Base-by-base conservation (phyloP, 768 basidiomycete species). In the Rhodosporidiobolus sp. region DNA sequence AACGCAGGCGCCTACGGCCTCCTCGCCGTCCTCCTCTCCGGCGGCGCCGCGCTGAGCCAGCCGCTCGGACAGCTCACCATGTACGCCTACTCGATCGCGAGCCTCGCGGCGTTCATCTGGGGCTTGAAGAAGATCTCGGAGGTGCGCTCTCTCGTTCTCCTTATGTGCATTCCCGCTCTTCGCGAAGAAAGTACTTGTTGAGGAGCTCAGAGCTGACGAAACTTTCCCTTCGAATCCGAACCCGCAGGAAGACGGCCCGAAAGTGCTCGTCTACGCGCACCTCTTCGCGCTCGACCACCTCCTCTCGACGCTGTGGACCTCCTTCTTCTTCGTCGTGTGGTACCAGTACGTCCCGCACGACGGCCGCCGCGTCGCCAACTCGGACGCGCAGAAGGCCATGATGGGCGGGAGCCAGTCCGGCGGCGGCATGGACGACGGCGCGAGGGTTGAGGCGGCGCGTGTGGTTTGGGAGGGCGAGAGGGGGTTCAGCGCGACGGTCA, bases 321-420 rank as follows among this genome's bases (percentile, higher is more conserved):
- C 90, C 53, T 90, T 91, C 79, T 98, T 99, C 74, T 90, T 88
- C 50, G 85, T 92, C 30, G 83, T 85, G 52, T 99, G 94, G 95
- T 99, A 92, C 89, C 81, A 87, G 46, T 90, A 90, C 82, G 90
- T 88, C 2, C 90, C 94, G 1, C 96, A 99, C 79, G 94, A 99
- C 77, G 96, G 96, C 10, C 85, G 84, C 32, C 86, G 88, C 3
- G 86, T 87, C 46, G 86, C 86, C 73, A 91, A 95, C 80, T 97
- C 94, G 3, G 84, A 85, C 38, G 95, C 96, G 17, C 96, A 99
- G 81, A 83, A 91, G 79, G 89, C 88, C 53, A 87, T 99, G 80
- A 89, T 92, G 80, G 78, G 80, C n/a, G 81, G 80, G 84, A 54
- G 87, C 85, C 52, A 84, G 85, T 63, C 81, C 83, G 24, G 64